Base-by-base conservation (phyloP, 1,284 basidiomycete species). In the Microbotryomycetes sp. region DNA sequence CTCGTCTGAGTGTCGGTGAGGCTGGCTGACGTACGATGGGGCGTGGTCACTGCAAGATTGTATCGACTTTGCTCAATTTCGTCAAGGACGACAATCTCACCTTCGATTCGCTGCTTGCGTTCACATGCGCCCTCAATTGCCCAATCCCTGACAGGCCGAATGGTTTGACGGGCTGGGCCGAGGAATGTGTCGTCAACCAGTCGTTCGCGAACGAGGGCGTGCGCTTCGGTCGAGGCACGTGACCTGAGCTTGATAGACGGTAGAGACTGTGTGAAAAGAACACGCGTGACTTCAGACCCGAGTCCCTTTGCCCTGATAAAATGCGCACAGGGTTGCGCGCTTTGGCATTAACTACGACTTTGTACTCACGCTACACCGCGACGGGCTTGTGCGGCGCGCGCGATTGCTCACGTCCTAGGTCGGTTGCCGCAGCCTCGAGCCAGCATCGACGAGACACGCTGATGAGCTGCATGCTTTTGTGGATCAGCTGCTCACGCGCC, bases 81-180 rank as follows among this genome's bases (percentile, higher is more conserved):
- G 49, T 68, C 13, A 15, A 53, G 3, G 66, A 68, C 53, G 58
- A 65, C 31, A 5, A 45, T 4, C 46, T 68, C 54, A 51, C 60
- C 23, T 66, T 68, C 27, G 66, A 66, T 53, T 61, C 61, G 13
- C 45, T 68, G 5, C 56, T 68, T n/a, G 64, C 63, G 29, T 68
- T 63, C 53, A 68, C 66, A 3, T 68, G 66, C 54, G 15, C 50
- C 27, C 49, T 56, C 26, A 61, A 66, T 41, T 68, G 66, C 45
- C 27, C 41, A 28, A 68, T 68, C 47, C 60, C 61, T 9, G 9
- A 41, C 23, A 5, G 41, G 56, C 13, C 56, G 45, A 4, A 41
- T 13, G 15, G 24, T 48, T 2, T 50, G 45, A 58, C 61, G 13
- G 66, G 64, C 2, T 68, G 66, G 66, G 59, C 55, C 3, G 24